phyloP scores from a whole-genome alignment of 176 grass and related monocot species.

The Cocos nucifera region DNA sequence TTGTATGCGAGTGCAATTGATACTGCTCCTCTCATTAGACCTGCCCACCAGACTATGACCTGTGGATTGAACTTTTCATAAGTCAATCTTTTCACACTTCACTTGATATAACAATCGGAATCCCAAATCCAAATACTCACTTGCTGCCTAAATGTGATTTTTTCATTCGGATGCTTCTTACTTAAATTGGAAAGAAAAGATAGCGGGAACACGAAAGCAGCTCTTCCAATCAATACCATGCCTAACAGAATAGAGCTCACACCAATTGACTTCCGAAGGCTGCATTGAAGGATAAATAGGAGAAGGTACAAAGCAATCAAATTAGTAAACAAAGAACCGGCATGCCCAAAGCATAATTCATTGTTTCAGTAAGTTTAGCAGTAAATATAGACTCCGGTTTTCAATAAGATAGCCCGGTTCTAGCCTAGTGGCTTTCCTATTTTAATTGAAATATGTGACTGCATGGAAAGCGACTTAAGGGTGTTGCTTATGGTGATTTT shows the following conservation, averaged over 20 bases:
- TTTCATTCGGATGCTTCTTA: conserved; percentile 46
- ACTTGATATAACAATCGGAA: neutral
- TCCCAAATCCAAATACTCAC: conserved; percentile 27
- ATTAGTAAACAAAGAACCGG: neutral
- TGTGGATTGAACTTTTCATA: conserved; percentile 6
- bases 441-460: too few relatives aligned
- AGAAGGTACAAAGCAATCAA: neutral
- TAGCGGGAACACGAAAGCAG: conserved; percentile 81
- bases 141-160: conserved; percentile 85
- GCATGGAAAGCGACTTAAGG: too few relatives aligned
- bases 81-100: too few relatives aligned
- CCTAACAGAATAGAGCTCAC: conserved; percentile 77
- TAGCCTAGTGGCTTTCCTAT: too few relatives aligned
- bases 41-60: conserved; percentile 92
- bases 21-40: conserved; percentile 99
- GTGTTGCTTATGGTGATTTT: too few relatives aligned
- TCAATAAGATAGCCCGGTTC: too few relatives aligned
- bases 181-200: conserved; percentile 71
- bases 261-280: conserved; percentile 70
- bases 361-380: too few relatives aligned
- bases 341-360: too few relatives aligned
- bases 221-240: conserved; percentile 81
- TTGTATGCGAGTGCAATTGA: conserved; percentile 99
- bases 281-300: conserved; percentile 9
- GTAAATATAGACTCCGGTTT: too few relatives aligned